phyloP scores from a whole-genome alignment of 345 rosid species.

The Melaleuca alternifolia region DNA sequence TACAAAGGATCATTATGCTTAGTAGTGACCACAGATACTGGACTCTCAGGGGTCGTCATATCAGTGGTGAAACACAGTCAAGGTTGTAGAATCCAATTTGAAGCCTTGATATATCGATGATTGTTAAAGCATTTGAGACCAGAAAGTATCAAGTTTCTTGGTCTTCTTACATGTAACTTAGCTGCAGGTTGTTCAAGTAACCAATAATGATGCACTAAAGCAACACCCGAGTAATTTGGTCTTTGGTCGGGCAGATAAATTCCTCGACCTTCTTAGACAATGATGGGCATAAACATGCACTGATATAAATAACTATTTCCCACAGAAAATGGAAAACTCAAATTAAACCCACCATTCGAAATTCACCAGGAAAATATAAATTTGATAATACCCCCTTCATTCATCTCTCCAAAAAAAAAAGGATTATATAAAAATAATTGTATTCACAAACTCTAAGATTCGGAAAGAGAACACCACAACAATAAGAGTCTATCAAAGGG shows the following conservation, averaged over 20 bases:
- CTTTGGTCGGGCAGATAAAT: neutral
- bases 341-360: neutral
- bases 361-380: neutral
- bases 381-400: neutral
- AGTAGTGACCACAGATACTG: neutral
- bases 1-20: neutral
- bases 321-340: neutral
- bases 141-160: neutral
- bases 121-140: neutral
- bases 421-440: neutral
- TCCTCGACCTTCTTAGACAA: neutral
- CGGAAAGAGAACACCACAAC: neutral
- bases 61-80: neutral
- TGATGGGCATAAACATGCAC: neutral
- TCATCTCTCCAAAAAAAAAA: neutral
- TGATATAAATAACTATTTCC: neutral
- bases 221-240: neutral
- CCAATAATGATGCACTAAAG: neutral
- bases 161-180: neutral
- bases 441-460: neutral
- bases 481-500: neutral
- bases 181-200: neutral
- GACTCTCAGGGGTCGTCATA: neutral
- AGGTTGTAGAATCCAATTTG: neutral
- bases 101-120: neutral